These are phyloP conservation scores for Colletotrichum brevisporum DNA, from an alignment of 2,329 filamentous ascomycete genomes.

Conservation along the genomic window DNA sequence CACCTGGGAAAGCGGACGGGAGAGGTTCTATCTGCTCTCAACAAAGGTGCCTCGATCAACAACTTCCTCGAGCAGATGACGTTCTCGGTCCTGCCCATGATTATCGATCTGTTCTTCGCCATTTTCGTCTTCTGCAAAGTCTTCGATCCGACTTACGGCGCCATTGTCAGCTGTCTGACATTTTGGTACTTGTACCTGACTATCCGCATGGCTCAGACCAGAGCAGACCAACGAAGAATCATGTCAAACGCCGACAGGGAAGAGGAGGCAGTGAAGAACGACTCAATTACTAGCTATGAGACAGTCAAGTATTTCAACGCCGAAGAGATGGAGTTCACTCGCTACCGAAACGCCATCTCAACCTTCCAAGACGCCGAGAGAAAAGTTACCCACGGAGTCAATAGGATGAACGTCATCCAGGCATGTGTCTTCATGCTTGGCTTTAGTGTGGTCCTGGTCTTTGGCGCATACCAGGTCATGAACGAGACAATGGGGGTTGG, in stretches of 20 bases:
- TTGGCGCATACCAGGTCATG: slow-evolving; percentile 83
- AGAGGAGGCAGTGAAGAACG: slow-evolving; percentile 97
- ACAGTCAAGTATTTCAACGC: slow-evolving; percentile 94
- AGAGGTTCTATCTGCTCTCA: slow-evolving; percentile 93
- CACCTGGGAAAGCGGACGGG: slow-evolving; percentile 97
- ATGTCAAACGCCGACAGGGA: slow-evolving; percentile 97
- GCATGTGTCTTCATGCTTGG: slow-evolving; percentile 85
- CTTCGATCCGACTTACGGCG: slow-evolving; percentile 83
- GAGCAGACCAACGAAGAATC: slow-evolving; percentile 89
- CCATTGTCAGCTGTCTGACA: slow-evolving; percentile 90
- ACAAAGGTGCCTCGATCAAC: slow-evolving; percentile 97
- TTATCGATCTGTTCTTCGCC: slow-evolving; percentile 89
- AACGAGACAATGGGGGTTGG: slow-evolving; percentile 75
- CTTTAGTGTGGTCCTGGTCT: slow-evolving; percentile 78
- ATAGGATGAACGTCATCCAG: slow-evolving; percentile 85
- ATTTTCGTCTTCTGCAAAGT: slow-evolving; percentile 83
- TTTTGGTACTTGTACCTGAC: slow-evolving; percentile 98
- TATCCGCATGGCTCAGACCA: slow-evolving; percentile 93
- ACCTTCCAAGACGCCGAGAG: slow-evolving; percentile 83
- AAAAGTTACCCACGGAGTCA: slow-evolving; percentile 81
- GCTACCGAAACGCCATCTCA: slow-evolving; percentile 79
- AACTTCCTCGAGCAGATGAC: slow-evolving; percentile 96
- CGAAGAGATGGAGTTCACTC: slow-evolving; percentile 82
- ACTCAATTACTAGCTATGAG: slow-evolving; percentile 99
- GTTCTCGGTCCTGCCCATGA: slow-evolving; percentile 95